These are phyloP conservation scores for Cyberlindnera mycetangii DNA, from an alignment of 805 yeast genomes.

Conservation along the genomic window DNA sequence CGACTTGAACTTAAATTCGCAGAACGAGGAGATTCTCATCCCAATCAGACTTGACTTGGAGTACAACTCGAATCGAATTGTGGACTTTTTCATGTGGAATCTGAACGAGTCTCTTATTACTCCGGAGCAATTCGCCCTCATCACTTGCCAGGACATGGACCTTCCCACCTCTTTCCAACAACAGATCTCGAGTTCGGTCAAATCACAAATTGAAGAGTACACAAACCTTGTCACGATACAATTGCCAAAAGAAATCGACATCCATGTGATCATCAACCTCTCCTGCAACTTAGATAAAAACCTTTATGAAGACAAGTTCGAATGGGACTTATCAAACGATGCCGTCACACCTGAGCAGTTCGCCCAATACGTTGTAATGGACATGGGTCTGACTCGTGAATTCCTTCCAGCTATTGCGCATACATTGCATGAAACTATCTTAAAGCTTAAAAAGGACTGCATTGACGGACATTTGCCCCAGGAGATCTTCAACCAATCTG, in stretches of 20 bases:
- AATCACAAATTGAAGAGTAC: constrained; percentile 77
- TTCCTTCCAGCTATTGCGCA: constrained; percentile 88
- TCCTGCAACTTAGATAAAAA: constrained; percentile 81
- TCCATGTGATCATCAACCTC: constrained; percentile 76
- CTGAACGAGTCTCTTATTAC: constrained; percentile 70
- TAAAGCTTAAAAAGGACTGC: constrained; percentile 77
- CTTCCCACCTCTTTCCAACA: constrained; percentile 62
- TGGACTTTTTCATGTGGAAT: constrained; percentile 93
- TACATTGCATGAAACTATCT: constrained; percentile 75
- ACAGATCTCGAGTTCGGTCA: constrained; percentile 66
- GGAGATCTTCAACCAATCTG: constrained; percentile 54
- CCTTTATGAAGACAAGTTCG: constrained; percentile 87
- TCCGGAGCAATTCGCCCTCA: constrained; percentile 87
- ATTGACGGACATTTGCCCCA: constrained; percentile 61
- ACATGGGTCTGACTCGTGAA: constrained; percentile 80
- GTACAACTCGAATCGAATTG: constrained; percentile 75
- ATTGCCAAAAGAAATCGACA: constrained; percentile 61
- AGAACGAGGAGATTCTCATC: constrained; percentile 67
- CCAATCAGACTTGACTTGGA: constrained; percentile 89
- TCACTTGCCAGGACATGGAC: constrained; percentile 81
- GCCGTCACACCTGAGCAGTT: constrained; percentile 66
- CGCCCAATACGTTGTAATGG: constrained; percentile 78
- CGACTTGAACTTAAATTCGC: constrained; percentile 24
- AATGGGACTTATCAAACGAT: constrained; percentile 75
- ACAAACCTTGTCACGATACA: constrained; percentile 59